Evolutionary conservation across 2,329 filamentous ascomycete genomes (phyloP).

Genomic region (Cercospora berteroae): DNA sequence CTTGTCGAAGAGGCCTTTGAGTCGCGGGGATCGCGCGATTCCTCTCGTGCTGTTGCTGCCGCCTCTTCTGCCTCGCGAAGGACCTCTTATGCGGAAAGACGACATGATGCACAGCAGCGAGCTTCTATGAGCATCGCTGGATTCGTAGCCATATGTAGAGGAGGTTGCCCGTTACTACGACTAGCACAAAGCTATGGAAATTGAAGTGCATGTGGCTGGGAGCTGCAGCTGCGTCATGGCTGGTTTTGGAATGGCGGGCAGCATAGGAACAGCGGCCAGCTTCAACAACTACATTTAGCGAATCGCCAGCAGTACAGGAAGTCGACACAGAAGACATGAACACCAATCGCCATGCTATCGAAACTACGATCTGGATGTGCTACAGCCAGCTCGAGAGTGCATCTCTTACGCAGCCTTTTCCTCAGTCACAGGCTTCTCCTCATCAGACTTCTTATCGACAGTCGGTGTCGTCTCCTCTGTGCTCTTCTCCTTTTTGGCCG

Average conservation of each 20-base stretch:
- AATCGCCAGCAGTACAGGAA: neutral
- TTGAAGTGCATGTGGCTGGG: neutral
- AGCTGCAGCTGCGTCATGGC: neutral
- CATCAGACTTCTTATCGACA: neutral
- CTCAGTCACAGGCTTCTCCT: conserved; percentile 2
- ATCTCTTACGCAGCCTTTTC: conserved; percentile 1
- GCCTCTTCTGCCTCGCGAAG: conserved; percentile 7
- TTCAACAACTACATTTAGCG: no score
- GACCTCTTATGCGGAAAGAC: neutral
- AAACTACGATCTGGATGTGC: neutral
- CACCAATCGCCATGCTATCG: neutral
- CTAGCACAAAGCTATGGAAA: neutral
- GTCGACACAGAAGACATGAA: neutral
- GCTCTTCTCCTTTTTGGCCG: neutral
- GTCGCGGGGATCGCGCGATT: conserved; percentile 1
- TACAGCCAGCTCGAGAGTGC: neutral
- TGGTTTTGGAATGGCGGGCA: neutral
- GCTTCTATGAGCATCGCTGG: neutral
- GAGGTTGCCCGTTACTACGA: neutral
- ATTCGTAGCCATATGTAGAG: neutral
- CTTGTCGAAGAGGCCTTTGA: conserved; percentile 35
- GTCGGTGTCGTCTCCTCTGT: neutral
- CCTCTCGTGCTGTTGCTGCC: conserved; percentile 5
- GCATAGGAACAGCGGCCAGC: neutral
- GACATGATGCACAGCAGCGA: neutral